Percentiles rank a stretch among this genome's conserved stretches.
Conservation (phyloP, 2,329 filamentous ascomycete species). For the Parafenestella ontariensis region DNA sequence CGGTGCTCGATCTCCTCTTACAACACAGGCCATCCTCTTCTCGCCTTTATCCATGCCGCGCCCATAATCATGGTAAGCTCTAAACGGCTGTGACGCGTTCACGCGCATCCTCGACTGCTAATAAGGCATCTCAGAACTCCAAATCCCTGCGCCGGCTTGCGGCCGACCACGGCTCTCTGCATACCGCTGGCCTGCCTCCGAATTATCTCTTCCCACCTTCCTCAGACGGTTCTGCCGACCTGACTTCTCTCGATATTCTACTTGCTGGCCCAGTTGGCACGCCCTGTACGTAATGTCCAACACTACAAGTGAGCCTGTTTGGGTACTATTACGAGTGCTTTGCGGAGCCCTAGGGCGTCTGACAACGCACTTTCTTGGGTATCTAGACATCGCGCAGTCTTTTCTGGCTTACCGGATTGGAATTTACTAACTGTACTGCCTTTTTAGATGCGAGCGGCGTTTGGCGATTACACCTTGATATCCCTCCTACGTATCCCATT, state of each 20-base stretch:
- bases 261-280: slow-evolving; percentile 67
- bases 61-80: slow-evolving; percentile 18
- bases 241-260: slow-evolving; percentile 64
- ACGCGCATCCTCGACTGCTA: neutral
- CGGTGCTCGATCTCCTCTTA: neutral
- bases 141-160: slow-evolving; percentile 64
- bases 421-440: neutral
- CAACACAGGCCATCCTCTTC: neutral
- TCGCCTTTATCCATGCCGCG: neutral
- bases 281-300: slow-evolving; percentile 49
- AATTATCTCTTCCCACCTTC: slow-evolving; percentile 65
- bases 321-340: too few species aligned
- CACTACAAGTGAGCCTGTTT: neutral
- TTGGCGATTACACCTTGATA: slow-evolving; percentile 66
- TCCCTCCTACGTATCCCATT: slow-evolving; percentile 64
- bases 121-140: slow-evolving; percentile 49
- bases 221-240: slow-evolving; percentile 55
- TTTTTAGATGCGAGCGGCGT: slow-evolving; percentile 57
- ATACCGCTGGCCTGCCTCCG: slow-evolving; percentile 63
- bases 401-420: neutral
- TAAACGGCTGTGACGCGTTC: neutral
- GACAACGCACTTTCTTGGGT: neutral
- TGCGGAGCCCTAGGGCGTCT: neutral
- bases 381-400: neutral
- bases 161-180: slow-evolving; percentile 65